Evolutionary conservation across 805 yeast species (phyloP), one percentile per base, ranked within the genome.

Genomic region (Metschnikowia peoriensis): DNA sequence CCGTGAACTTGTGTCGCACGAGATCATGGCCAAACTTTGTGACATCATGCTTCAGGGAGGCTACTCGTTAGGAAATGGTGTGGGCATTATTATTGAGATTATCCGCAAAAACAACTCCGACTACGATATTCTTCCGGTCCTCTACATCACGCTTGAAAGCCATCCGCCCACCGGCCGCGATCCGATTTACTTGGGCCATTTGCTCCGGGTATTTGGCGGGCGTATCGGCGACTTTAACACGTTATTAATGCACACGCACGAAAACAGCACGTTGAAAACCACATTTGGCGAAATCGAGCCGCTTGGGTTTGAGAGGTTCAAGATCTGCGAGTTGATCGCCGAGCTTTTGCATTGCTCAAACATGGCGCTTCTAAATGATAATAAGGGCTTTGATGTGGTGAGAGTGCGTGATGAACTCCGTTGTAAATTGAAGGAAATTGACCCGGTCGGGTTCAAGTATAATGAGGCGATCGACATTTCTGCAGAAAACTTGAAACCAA

Each of bases 161-260:
- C 79, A 75, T 52, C 78, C 79, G 8, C 80, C 80, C 14, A 74
- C 77, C 6, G 77, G 79, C 10, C 67, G 80, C 54, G 80, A 75
- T 57, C 78, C 80, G 1, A 75, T 75, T 45, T 75, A 74, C 58
- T 65, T 75, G 53, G 80, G 80, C 6, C 76, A 73, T 56, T 64
- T 75, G 52, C 63, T 75, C 32, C 61, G 66, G 54, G 76, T 75
- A 6, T 75, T 75, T 55, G 76, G 77, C 7, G 61, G 61, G 46
- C 63, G 69, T 29, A 72, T 75, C 46, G 63, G 64, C 9, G 66
- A 70, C 15, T 75, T 75, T 60, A 72, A 73, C 59, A 51, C 63
- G 27, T 58, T 75, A n/a, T 61, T 75, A 53, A 63, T 65, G 57
- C 62, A 64, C 41, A 50, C 65, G 10, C 57, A 59, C 28, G 50